These are phyloP conservation scores for Cordyceps tenuipes DNA, from an alignment of 2,329 filamentous ascomycete species.

Conservation along the genomic window DNA sequence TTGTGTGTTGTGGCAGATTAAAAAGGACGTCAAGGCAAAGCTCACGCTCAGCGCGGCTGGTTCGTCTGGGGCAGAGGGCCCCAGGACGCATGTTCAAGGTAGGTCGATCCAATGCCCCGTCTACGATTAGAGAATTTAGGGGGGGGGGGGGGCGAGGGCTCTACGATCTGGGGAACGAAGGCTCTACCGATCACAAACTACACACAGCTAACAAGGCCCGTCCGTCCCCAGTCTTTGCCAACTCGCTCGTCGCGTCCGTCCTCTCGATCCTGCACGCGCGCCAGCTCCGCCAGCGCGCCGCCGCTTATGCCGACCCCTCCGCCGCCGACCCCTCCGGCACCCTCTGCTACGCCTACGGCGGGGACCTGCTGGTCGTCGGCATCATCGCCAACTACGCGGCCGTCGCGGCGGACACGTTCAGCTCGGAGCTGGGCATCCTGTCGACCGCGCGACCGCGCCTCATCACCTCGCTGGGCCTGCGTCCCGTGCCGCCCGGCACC, in stretches of 20 bases:
- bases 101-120: conserved; percentile 8
- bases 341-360: conserved; percentile 51
- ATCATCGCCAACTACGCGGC: conserved; percentile 81
- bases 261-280: conserved; percentile 51
- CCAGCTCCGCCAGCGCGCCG: conserved; percentile 44
- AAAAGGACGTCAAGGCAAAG: conserved; percentile 74
- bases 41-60: conserved; percentile 74
- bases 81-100: conserved; percentile 77
- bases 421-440: conserved; percentile 89
- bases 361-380: conserved; percentile 55
- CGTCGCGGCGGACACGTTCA: conserved; percentile 88
- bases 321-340: conserved; percentile 29
- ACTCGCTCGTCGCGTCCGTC: conserved; percentile 71
- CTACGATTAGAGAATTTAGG: conserved; percentile 8
- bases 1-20: conserved; percentile 63
- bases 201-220: conserved; percentile 1
- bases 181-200: neutral
- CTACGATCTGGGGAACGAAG: too few relatives aligned
- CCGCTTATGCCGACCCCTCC: conserved; percentile 28
- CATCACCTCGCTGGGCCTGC: conserved; percentile 70
- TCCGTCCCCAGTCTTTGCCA: conserved; percentile 63
- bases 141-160: too few relatives aligned
- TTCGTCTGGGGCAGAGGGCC: conserved; percentile 66
- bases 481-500: conserved; percentile 78
- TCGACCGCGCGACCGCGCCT: conserved; percentile 68